Evolutionary conservation across 1,139 yeast species (phyloP).

Genomic region (Ogataea hybrid): DNA sequence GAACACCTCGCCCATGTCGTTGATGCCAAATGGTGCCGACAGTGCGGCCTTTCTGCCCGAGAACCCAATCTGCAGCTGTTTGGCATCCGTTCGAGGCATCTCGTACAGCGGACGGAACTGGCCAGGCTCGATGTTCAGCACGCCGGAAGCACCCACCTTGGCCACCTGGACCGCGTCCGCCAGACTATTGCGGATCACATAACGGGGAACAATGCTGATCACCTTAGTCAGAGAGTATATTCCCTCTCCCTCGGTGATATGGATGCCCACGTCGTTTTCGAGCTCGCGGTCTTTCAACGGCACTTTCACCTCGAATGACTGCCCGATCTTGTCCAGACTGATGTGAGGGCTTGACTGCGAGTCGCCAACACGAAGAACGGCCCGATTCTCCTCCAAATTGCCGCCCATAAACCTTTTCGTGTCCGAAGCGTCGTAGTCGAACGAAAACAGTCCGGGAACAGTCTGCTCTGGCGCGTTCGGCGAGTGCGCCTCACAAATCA

Average conservation of each 20-base stretch:
- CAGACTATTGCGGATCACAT: constrained; percentile 64
- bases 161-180: constrained; percentile 55
- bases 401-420: constrained; percentile 25
- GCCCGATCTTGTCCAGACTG: constrained; percentile 91
- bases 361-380: constrained; percentile 64
- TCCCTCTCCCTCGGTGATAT: constrained; percentile 85
- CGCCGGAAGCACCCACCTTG: constrained; percentile 65
- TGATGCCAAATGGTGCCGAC: constrained; percentile 86
- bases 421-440: constrained; percentile 51
- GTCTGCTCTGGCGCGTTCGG: constrained; percentile 32
- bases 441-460: constrained; percentile 82
- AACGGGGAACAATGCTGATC: constrained; percentile 80
- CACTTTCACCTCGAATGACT: constrained; percentile 63
- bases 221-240: constrained; percentile 75
- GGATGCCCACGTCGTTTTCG: constrained; percentile 75
- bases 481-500: constrained; percentile 36
- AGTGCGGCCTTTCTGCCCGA: constrained; percentile 60
- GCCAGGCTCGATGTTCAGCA: constrained; percentile 45
- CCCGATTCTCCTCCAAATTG: constrained; percentile 56
- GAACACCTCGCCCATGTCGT: constrained; percentile 79
- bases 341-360: constrained; percentile 75
- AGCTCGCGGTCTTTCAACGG: constrained; percentile 55
- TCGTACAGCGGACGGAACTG: constrained; percentile 64
- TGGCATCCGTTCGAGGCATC: constrained; percentile 46
- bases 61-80: constrained; percentile 60